Evolutionary conservation across 352 stramenopile genomes (phyloP).

Genomic region (Plasmopara halstedii): DNA sequence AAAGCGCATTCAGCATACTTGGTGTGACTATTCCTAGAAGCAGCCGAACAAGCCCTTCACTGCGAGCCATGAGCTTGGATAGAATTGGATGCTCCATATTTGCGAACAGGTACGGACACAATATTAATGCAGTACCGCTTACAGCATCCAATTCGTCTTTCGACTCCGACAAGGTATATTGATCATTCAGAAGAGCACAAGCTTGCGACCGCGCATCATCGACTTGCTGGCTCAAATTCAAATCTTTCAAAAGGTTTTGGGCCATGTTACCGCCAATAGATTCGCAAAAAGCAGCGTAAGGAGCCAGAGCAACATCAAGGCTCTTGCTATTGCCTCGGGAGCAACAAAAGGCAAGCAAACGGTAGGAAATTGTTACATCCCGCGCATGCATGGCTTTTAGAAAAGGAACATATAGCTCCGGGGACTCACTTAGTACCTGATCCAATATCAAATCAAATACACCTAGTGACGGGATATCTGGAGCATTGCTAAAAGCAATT

Average conservation of each 20-base stretch:
- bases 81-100: slow-evolving; percentile 59
- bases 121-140: slow-evolving; percentile 43
- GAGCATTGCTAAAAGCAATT: slow-evolving; percentile 51
- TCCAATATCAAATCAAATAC: slow-evolving; percentile 79
- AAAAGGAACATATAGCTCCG: slow-evolving; percentile 68
- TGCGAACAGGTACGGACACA: slow-evolving; percentile 61
- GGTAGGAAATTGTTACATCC: slow-evolving; percentile 69
- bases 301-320: slow-evolving; percentile 43
- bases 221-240: slow-evolving; percentile 68
- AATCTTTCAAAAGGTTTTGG: slow-evolving; percentile 55
- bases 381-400: slow-evolving; percentile 70
- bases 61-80: slow-evolving; percentile 49
- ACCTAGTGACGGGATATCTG: slow-evolving; percentile 51
- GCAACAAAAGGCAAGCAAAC: slow-evolving; percentile 70
- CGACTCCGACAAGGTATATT: slow-evolving; percentile 7
- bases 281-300: slow-evolving; percentile 62
- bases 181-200: slow-evolving; percentile 42
- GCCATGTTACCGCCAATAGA: slow-evolving; percentile 38
- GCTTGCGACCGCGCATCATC: slow-evolving; percentile 63
- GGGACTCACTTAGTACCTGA: slow-evolving; percentile 61
- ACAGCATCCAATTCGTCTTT: slow-evolving; percentile 65
- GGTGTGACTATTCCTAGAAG: slow-evolving; percentile 58
- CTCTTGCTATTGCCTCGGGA: slow-evolving; percentile 42
- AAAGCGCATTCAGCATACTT: slow-evolving; percentile 47
- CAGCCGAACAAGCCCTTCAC: slow-evolving; percentile 60